phyloP scores from a whole-genome alignment of 768 basidiomycete species.

The Rickenella mellea region DNA sequence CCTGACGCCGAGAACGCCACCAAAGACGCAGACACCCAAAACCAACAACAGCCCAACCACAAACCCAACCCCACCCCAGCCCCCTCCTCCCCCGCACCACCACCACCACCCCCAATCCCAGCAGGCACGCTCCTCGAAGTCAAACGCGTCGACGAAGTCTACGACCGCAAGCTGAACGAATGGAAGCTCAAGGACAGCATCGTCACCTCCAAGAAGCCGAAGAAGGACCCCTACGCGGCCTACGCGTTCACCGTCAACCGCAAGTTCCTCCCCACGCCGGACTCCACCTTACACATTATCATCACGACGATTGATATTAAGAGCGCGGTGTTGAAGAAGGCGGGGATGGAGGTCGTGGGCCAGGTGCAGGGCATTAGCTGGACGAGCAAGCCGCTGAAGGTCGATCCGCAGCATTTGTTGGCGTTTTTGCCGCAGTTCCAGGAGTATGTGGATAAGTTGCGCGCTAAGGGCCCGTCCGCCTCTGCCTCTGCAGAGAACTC shows the following conservation, averaged over 20 bases:
- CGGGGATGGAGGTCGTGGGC: not conserved
- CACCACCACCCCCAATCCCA: constrained; percentile 8
- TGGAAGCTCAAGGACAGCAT: constrained; percentile 9
- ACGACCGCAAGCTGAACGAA: constrained; percentile 12
- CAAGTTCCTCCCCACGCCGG: constrained; percentile 13
- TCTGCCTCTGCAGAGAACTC: no score
- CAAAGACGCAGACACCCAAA: no score
- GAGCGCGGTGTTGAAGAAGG: not conserved
- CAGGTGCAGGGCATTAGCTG: not conserved
- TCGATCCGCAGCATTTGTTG: constrained; percentile 33
- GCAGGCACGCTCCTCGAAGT: constrained; percentile 16
- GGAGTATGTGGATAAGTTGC: constrained; percentile 31
- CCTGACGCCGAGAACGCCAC: no score
- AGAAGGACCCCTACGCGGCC: constrained; percentile 10
- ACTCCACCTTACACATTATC: constrained; percentile 11
- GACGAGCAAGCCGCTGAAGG: not conserved
- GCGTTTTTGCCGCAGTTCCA: constrained; percentile 40
- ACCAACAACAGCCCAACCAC: no score
- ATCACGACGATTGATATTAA: constrained; percentile 7
- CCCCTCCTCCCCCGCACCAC: no score
- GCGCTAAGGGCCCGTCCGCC: constrained; percentile 21
- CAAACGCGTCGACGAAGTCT: constrained; percentile 15
- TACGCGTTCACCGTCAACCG: constrained; percentile 19
- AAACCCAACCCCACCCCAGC: no score
- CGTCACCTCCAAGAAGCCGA: not conserved